Evolutionary conservation across 1,284 basidiomycete species (phyloP), one percentile per base, ranked within the genome.

Genomic region (Rugosomyces carneus): DNA sequence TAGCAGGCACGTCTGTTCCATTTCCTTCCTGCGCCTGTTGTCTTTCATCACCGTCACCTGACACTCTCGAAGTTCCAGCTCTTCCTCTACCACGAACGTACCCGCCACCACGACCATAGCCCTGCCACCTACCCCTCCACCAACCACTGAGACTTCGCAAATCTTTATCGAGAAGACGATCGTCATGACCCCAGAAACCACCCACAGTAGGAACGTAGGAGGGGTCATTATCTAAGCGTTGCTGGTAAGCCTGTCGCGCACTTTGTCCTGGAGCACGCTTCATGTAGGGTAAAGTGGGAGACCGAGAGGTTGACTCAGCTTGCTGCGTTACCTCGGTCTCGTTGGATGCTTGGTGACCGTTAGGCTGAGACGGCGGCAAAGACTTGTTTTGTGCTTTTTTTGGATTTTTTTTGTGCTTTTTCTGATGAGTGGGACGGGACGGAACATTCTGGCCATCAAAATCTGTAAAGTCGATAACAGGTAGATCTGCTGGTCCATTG

Each of bases 121-220:
- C 75, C 57, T 84, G 76, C 81, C 86, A 84, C 48, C 77, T 77
- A 36, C 81, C 87, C 53, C 85, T 73, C 88, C 87, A 86, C 88
- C 85, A 91, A 6, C 75, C 81, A 68, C 82, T 88, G 48, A 88
- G 66, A 63, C 80, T 84, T 48, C 83, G 77, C 42, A 86, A 64
- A 53, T 83, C 80, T 68, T 81, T 87, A 66, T 81, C 87, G 62
- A 84, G 66, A 51, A 84, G 68, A 40, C 91, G 81, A 62, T 93
- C 89, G 61, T 93, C 91, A 59, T 93, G 92, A 6, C 87, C 84
- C 90, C 89, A 94, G 59, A 93, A 94, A 51, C 84, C 83, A 49
- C 91, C 91, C 10, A 92, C 85, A 20, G 80, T 84, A 18, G 91
- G 91, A 23, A 89, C 84, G 59, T 83, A 90, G 1, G 89, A 87